Percentiles rank a stretch among this genome's conserved stretches.
These are phyloP conservation scores for Punica granatum DNA, from an alignment of 345 rosid species.

Conservation along the genomic window DNA sequence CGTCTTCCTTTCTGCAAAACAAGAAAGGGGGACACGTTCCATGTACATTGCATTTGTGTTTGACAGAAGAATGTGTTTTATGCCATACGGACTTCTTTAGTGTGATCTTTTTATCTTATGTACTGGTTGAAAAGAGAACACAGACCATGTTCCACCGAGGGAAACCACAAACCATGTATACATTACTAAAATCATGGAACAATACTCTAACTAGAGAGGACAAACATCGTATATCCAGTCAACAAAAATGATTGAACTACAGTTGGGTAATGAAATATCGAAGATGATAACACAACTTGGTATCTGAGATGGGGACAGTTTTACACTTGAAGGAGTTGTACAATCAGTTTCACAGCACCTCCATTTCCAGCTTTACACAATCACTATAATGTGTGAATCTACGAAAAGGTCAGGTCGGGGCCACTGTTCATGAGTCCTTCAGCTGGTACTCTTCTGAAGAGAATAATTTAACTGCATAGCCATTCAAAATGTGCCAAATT, in stretches of 20 bases:
- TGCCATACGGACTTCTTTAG: too few relatives aligned
- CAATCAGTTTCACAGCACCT: neutral
- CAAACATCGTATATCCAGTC: neutral
- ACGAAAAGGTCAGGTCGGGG: neutral
- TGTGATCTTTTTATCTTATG: too few relatives aligned
- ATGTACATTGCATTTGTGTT: neutral
- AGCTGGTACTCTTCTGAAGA: neutral
- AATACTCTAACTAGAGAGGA: neutral
- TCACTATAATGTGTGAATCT: neutral
- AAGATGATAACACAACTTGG: neutral
- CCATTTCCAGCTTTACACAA: neutral
- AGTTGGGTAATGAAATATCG: neutral
- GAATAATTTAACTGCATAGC: neutral
- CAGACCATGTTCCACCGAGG: too few relatives aligned
- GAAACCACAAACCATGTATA: neutral
- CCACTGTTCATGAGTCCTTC: neutral
- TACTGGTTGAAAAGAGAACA: too few relatives aligned
- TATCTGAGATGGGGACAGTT: neutral
- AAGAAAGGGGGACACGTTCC: neutral
- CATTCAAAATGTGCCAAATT: neutral
- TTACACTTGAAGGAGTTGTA: neutral
- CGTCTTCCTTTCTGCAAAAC: neutral
- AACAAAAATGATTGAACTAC: neutral
- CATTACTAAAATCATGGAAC: neutral
- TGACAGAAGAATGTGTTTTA: neutral